phyloP scores from a whole-genome alignment of 2,329 filamentous ascomycete genomes.

The Trichophyton equinum region DNA sequence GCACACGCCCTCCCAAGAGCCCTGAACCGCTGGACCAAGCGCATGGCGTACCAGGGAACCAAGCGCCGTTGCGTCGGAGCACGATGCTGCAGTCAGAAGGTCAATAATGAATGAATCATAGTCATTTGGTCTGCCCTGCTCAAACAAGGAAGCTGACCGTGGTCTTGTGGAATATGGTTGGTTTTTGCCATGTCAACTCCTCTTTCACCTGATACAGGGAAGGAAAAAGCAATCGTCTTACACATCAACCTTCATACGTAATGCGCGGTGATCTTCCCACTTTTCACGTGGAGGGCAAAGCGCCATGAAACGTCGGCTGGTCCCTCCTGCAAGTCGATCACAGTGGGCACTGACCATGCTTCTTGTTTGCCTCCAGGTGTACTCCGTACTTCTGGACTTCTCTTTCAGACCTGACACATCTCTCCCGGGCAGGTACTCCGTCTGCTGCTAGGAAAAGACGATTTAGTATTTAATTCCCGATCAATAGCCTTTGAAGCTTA shows the following conservation, averaged over 20 bases:
- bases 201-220: neutral
- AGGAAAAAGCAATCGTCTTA: neutral
- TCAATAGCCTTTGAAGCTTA: neutral
- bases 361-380: neutral
- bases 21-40: neutral
- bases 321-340: constrained; percentile 3
- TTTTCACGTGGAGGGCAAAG: constrained; percentile 3
- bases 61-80: neutral
- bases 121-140: neutral
- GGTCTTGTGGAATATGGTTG: neutral
- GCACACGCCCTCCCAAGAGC: neutral
- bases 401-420: no score
- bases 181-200: neutral
- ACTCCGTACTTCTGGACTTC: no score
- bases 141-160: neutral
- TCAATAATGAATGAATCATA: neutral
- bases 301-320: constrained; percentile 2
- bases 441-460: no score
- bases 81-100: neutral
- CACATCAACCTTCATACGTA: neutral
- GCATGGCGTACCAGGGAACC: neutral
- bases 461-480: neutral
- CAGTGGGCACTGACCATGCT: constrained; percentile 3
- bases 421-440: no score
- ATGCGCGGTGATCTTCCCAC: constrained; percentile 2